Evolutionary conservation across 129 eudicot genomes (phyloP).

Genomic region (Flaveria brownii): DNA sequence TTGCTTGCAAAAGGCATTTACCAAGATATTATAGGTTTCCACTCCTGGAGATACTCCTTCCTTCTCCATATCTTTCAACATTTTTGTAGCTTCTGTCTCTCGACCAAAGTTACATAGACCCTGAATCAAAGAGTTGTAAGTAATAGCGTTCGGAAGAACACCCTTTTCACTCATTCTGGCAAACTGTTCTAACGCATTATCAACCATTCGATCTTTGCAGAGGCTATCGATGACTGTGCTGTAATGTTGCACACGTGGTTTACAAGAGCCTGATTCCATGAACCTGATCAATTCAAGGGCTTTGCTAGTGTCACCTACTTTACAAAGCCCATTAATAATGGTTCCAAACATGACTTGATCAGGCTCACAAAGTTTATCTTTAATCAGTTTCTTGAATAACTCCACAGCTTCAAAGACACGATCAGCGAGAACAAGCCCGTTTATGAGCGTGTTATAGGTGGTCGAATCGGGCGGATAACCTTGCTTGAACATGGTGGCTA

Average conservation of each 20-base stretch:
- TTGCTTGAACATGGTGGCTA: too few species aligned
- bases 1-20: conserved; percentile 29
- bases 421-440: conserved; percentile 15
- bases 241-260: conserved; percentile 27
- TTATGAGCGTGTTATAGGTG: too few species aligned
- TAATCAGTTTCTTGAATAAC: conserved; percentile 33
- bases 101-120: conserved; percentile 36
- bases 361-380: too few species aligned
- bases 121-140: conserved; percentile 40
- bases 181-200: conserved; percentile 33
- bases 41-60: conserved; percentile 20
- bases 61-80: conserved; percentile 30
- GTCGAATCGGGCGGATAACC: too few species aligned
- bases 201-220: conserved; percentile 39
- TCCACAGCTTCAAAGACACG: conserved; percentile 29
- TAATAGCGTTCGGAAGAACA: conserved; percentile 29
- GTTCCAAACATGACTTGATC: conserved; percentile 14
- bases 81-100: conserved; percentile 29
- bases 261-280: conserved; percentile 32
- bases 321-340: conserved; percentile 44
- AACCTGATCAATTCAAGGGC: conserved; percentile 41
- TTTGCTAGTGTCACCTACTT: conserved; percentile 27
- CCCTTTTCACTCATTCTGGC: conserved; percentile 36
- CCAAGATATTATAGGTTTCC: conserved; percentile 28
- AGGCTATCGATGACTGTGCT: conserved; percentile 35